phyloP scores from a whole-genome alignment of 2,329 filamentous ascomycete genomes.

The Cercospora sesami region DNA sequence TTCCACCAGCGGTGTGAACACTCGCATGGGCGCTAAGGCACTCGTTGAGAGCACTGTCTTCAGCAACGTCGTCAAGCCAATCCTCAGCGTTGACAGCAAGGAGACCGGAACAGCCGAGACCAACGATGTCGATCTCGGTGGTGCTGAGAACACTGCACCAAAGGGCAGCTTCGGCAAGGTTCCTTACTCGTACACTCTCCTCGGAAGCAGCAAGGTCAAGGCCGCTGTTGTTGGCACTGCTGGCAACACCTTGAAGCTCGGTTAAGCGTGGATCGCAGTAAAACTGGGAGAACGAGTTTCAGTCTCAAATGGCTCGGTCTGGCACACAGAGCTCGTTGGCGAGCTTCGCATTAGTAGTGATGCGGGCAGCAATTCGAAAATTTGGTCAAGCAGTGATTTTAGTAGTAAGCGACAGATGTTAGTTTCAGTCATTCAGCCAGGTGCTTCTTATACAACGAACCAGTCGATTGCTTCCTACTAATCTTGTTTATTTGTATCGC shows the following conservation, averaged over 20 bases:
- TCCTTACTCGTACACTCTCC: conserved; percentile 40
- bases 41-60: conserved; percentile 48
- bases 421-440: conserved; percentile 1
- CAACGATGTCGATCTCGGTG: conserved; percentile 44
- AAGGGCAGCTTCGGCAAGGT: conserved; percentile 39
- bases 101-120: conserved; percentile 42
- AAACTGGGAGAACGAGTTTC: background rate
- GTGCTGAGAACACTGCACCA: conserved; percentile 36
- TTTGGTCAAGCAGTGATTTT: background rate
- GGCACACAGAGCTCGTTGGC: background rate
- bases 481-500: background rate
- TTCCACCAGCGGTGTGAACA: conserved; percentile 44
- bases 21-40: conserved; percentile 45
- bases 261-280: conserved; percentile 5
- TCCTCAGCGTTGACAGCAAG: conserved; percentile 39
- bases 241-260: conserved; percentile 43
- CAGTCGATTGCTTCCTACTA: background rate
- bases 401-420: background rate
- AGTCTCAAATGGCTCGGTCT: background rate
- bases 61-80: conserved; percentile 36
- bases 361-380: background rate
- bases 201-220: conserved; percentile 41
- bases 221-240: conserved; percentile 44
- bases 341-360: background rate
- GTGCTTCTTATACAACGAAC: background rate